phyloP scores from a whole-genome alignment of 2,329 filamentous ascomycete species.

The Arthrobotrys pseudoclavata region DNA sequence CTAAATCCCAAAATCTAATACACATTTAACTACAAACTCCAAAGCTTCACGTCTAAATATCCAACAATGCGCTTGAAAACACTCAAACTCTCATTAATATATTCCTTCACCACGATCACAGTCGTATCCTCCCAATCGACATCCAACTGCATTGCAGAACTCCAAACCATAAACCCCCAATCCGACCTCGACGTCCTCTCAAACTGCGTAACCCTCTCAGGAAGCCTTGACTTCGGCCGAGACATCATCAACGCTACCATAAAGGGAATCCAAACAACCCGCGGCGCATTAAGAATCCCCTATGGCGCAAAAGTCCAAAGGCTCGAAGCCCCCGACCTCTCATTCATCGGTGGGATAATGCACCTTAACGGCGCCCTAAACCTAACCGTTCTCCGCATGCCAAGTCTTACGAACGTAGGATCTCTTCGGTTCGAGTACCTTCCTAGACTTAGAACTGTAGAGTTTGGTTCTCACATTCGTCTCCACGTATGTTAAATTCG shows the following conservation, averaged over 20 bases:
- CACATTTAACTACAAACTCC: background rate
- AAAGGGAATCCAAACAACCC: constrained; percentile 28
- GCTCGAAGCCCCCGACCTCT: constrained; percentile 30
- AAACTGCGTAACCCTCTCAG: constrained; percentile 12
- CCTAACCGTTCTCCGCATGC: constrained; percentile 15
- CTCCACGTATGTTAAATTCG: background rate
- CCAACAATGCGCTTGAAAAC: constrained; percentile 4
- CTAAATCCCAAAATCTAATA: too few relatives aligned
- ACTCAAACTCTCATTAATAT: background rate
- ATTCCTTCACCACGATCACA: background rate
- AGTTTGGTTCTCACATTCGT: constrained; percentile 14
- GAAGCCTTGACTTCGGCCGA: constrained; percentile 9
- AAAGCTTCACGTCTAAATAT: background rate
- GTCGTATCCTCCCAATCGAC: constrained; percentile 10
- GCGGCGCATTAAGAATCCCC: constrained; percentile 1
- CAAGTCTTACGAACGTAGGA: constrained; percentile 28
- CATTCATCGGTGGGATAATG: constrained; percentile 16
- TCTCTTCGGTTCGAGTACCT: constrained; percentile 17
- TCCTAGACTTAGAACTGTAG: background rate
- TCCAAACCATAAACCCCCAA: constrained; percentile 24
- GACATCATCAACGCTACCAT: constrained; percentile 16
- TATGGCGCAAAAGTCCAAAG: background rate
- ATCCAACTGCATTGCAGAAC: background rate
- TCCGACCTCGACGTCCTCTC: constrained; percentile 28
- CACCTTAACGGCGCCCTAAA: background rate